Conservation (phyloP, 108 stramenopile species). For the Chaetoceros tenuissimus region DNA sequence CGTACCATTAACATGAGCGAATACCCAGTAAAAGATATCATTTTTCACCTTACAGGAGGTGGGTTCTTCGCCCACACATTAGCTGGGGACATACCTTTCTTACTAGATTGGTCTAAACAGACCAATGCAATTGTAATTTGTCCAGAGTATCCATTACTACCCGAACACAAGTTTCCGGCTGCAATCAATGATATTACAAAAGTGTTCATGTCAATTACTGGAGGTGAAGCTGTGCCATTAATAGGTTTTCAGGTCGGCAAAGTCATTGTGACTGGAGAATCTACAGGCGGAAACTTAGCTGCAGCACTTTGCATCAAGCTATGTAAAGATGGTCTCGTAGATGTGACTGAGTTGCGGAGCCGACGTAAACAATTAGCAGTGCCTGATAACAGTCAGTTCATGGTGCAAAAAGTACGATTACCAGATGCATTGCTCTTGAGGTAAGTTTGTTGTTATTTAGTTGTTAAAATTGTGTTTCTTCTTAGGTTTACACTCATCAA, state of each 20-base stretch:
- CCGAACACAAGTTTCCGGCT: conserved; percentile 60
- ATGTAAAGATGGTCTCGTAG: conserved; percentile 22
- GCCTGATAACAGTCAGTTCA: not conserved
- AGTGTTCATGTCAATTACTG: conserved; percentile 46
- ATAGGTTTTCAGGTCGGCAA: conserved; percentile 65
- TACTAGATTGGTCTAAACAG: conserved; percentile 70
- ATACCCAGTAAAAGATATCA: conserved; percentile 52
- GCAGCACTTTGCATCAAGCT: conserved; percentile 64
- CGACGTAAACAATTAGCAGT: not conserved
- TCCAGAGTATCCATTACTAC: conserved; percentile 73
- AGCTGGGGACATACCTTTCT: conserved; percentile 69
- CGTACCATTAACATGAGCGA: too few relatives aligned
- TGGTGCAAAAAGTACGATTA: conserved; percentile 13
- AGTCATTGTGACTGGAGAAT: conserved; percentile 74
- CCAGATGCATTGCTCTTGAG: conserved; percentile 74
- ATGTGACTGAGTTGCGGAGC: not conserved
- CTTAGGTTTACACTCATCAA: too few relatives aligned
- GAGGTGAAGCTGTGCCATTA: conserved; percentile 34
- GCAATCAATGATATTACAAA: conserved; percentile 45
- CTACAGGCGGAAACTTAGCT: conserved; percentile 72
- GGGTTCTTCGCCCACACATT: conserved; percentile 81
- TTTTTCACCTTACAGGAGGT: conserved; percentile 76
- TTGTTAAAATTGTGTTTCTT: too few relatives aligned
- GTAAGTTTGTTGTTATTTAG: too few relatives aligned
- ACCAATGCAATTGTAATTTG: conserved; percentile 70